Base-by-base conservation (phyloP, 495 filamentous ascomycete genomes). In the Xylaria venustula region DNA sequence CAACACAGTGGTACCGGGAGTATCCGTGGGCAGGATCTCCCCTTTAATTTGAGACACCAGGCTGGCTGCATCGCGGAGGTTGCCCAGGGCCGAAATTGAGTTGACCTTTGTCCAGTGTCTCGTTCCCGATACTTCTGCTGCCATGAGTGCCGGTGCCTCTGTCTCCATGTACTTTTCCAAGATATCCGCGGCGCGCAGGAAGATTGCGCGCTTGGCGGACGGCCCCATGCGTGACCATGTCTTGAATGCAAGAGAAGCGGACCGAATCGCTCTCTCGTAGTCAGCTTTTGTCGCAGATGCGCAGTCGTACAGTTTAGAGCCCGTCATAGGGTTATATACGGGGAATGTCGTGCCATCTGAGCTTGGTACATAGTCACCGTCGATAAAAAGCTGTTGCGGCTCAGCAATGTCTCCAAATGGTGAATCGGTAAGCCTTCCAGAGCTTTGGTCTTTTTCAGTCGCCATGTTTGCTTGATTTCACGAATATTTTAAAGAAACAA, bases 151-250 rank as follows among this genome's bases (percentile, higher is more conserved):
- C 81, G 2, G 67, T 0, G 87, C 91, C 67, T 91, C 90, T 15
- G 82, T 71, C 20, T 68, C 69, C 74, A 87, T 81, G 60, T 83
- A 85, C n/a, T 71, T 69, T 9, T 83, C 77, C 55, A 93, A 72
- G 52, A 91, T 81, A 11, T 87, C 83, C 12, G 88, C 85, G 12
- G 87, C 86, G 58, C 83, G 83, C n/a, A 86, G 68, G 47, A 93
- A 74, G 63, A 92, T 86, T 37, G 84, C 77, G 34, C 88, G 81
- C 51, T 87, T 84, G 11, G 77, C 71, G 37, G 77, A 75, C 7
- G 87, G 81, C 54, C 81, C 81, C 0, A 79, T 82, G 45, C 81
- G 76, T 28, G 77, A 76, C 90, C 90, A 93, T 36, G 79, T 68
- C 26, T 81, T 80, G 68, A 88, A 88, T 4, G 90, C 89, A 3